A percentile compares a stretch with the other conserved stretches of the same genome.
Evolutionary conservation across 1,284 basidiomycete species (phyloP).

Genomic region (Cerrena zonata): DNA sequence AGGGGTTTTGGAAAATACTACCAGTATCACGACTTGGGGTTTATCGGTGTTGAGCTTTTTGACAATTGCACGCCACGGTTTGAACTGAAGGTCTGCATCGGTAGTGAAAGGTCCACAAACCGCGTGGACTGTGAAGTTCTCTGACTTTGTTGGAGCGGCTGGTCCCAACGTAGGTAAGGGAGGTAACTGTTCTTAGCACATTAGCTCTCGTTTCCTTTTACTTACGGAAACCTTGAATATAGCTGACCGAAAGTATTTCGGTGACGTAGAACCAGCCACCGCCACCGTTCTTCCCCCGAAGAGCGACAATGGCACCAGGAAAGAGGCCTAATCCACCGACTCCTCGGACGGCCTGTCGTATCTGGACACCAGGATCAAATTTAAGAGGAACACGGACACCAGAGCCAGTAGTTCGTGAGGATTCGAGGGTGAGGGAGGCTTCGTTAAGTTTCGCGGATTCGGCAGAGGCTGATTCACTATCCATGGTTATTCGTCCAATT

Average conservation of each 20-base stretch:
- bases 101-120: constrained; percentile 80
- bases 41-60: constrained; percentile 51
- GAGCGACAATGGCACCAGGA: constrained; percentile 81
- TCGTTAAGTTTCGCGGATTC: constrained; percentile 68
- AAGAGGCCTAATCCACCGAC: constrained; percentile 75
- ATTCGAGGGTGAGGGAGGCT: constrained; percentile 70
- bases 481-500: constrained; percentile 77
- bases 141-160: constrained; percentile 29
- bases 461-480: constrained; percentile 49
- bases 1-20: too few relatives aligned
- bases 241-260: constrained; percentile 71
- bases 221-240: constrained; percentile 20
- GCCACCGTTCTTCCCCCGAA: constrained; percentile 89
- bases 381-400: constrained; percentile 69
- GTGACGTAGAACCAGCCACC: constrained; percentile 81
- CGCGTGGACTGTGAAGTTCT: constrained; percentile 57
- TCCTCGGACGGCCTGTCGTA: constrained; percentile 61
- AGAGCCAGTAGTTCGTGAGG: constrained; percentile 71
- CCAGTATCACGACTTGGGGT: constrained; percentile 77
- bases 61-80: constrained; percentile 60
- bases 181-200: constrained; percentile 38
- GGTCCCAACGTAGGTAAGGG: constrained; percentile 33
- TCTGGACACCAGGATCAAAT: constrained; percentile 61
- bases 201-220: constrained; percentile 2
- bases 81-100: constrained; percentile 73